Percentiles rank a stretch among this genome's conserved stretches.
phyloP scores from a whole-genome alignment of 2,329 filamentous ascomycete genomes.

The Lachnellula subtilissima region DNA sequence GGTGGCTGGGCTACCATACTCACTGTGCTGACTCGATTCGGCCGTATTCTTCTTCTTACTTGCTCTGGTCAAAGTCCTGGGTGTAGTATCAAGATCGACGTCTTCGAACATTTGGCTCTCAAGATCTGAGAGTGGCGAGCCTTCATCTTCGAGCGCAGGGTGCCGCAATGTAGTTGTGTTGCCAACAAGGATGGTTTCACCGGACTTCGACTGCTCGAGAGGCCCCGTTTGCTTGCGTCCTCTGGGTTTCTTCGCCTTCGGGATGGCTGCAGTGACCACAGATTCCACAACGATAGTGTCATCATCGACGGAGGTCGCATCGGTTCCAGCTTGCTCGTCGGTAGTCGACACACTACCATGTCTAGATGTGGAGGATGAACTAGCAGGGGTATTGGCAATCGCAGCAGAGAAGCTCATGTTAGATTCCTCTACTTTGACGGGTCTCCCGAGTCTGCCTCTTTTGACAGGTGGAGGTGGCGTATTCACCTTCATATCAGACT shows the following conservation, averaged over 20 bases:
- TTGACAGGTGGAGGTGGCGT: constrained; percentile 4
- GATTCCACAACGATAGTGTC: constrained; percentile 28
- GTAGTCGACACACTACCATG: constrained; percentile 13
- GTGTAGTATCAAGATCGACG: constrained; percentile 13
- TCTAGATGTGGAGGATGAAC: constrained; percentile 12
- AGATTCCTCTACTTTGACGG: constrained; percentile 16
- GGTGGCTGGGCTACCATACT: neutral
- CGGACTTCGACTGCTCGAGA: constrained; percentile 17
- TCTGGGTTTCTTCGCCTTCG: constrained; percentile 14
- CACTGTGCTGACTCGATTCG: constrained; percentile 1
- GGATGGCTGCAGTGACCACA: constrained; percentile 8
- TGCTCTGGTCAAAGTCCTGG: constrained; percentile 2
- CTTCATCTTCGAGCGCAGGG: constrained; percentile 21
- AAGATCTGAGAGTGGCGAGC: constrained; percentile 17
- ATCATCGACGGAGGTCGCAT: constrained; percentile 33
- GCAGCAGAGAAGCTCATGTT: constrained; percentile 9
- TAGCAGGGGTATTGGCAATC: constrained; percentile 11
- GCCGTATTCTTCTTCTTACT: neutral
- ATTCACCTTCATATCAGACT: neutral
- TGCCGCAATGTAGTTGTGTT: constrained; percentile 19
- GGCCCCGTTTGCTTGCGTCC: constrained; percentile 5
- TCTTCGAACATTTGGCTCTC: constrained; percentile 13
- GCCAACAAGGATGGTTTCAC: constrained; percentile 20
- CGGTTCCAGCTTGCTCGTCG: constrained; percentile 24
- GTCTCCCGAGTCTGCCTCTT: constrained; percentile 3